These are phyloP conservation scores for Casuarina cunninghamiana DNA, from an alignment of 306 rosid genomes.

Conservation along the genomic window DNA sequence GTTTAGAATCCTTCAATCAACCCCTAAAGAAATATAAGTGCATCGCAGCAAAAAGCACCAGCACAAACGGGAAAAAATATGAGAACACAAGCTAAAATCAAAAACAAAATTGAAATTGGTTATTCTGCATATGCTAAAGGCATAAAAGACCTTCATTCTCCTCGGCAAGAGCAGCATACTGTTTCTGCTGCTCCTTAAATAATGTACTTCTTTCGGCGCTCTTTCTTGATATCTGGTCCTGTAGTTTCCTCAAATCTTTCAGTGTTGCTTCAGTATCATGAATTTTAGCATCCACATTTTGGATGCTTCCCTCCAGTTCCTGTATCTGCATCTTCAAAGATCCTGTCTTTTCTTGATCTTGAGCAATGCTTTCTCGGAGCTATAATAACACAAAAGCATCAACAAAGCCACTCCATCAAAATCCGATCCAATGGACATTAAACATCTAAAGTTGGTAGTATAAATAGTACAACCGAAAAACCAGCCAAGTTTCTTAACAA, in stretches of 20 bases:
- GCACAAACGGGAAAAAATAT: slow-evolving; percentile 5
- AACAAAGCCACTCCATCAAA: background rate
- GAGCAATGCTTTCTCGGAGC: slow-evolving; percentile 87
- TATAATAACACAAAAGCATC: slow-evolving; percentile 34
- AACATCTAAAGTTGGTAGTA: background rate
- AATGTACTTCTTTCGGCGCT: slow-evolving; percentile 69
- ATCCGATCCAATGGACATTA: no score
- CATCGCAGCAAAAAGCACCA: slow-evolving; percentile 6
- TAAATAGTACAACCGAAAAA: background rate
- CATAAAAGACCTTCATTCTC: slow-evolving; percentile 70
- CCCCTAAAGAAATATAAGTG: slow-evolving; percentile 9
- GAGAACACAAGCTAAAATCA: slow-evolving; percentile 12
- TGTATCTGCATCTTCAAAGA: slow-evolving; percentile 54
- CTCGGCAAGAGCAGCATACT: slow-evolving; percentile 64
- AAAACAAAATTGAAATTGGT: slow-evolving; percentile 2
- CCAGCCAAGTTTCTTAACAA: background rate
- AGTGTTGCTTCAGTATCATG: slow-evolving; percentile 46
- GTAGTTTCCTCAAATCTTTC: slow-evolving; percentile 56
- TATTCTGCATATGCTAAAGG: slow-evolving; percentile 19
- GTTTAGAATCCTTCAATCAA: slow-evolving; percentile 10
- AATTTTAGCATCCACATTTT: slow-evolving; percentile 60
- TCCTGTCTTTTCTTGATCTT: slow-evolving; percentile 77
- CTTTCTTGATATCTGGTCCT: slow-evolving; percentile 62
- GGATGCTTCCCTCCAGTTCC: slow-evolving; percentile 66
- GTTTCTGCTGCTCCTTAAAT: slow-evolving; percentile 59